Conservation (phyloP, 345 rosid species). For the Nasturtium officinale region DNA sequence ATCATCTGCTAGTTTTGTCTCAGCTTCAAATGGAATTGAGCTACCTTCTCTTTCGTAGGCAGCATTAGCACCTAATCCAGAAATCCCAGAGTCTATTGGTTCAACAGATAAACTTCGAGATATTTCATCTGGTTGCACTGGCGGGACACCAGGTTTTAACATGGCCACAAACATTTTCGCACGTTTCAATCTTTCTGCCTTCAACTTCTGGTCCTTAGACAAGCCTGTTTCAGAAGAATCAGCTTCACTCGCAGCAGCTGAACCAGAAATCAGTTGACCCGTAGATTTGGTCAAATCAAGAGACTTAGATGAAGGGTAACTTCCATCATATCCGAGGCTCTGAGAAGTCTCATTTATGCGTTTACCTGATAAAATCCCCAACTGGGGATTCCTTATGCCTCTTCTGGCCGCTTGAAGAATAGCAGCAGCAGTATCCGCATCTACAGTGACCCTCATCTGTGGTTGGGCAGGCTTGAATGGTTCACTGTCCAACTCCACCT, state of each 20-base stretch:
- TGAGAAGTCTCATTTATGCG: constrained; percentile 45
- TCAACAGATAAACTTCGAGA: constrained; percentile 57
- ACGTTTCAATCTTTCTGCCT: constrained; percentile 92
- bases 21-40: constrained; percentile 48
- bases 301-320: constrained; percentile 42
- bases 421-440: constrained; percentile 85
- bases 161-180: constrained; percentile 90
- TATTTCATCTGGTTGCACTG: constrained; percentile 55
- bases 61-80: constrained; percentile 49
- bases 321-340: constrained; percentile 50
- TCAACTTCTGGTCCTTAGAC: constrained; percentile 76
- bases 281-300: constrained; percentile 39
- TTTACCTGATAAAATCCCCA: constrained; percentile 53
- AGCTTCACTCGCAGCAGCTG: constrained; percentile 64
- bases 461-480: constrained; percentile 55
- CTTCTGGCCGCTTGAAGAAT: constrained; percentile 90
- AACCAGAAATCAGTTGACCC: constrained; percentile 46
- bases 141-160: constrained; percentile 64
- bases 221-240: constrained; percentile 72
- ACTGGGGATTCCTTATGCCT: constrained; percentile 79
- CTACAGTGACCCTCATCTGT: constrained; percentile 60
- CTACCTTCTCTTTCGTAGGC: constrained; percentile 59
- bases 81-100: constrained; percentile 52
- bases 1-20: constrained; percentile 51
- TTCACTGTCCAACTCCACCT: constrained; percentile 62